Percentiles rank a stretch among this genome's conserved stretches.
Evolutionary conservation across 169 alveolate genomes (phyloP).

Genomic region (Plasmodium gonderi): DNA sequence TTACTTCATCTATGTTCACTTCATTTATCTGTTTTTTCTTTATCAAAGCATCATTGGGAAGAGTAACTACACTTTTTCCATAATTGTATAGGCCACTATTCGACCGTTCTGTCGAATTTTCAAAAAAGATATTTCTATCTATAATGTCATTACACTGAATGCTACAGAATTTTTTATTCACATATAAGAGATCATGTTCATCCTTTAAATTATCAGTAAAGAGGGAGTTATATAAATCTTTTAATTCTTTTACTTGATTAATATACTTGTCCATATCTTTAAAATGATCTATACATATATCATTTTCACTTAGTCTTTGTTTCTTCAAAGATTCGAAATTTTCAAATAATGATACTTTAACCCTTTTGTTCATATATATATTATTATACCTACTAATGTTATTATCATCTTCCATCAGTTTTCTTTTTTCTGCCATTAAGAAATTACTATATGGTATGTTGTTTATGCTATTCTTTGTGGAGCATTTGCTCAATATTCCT

Average conservation of each 20-base stretch:
- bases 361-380: slow-evolving; percentile 5
- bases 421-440: background rate
- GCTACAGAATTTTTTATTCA: slow-evolving; percentile 52
- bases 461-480: slow-evolving; percentile 9
- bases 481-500: background rate
- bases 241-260: slow-evolving; percentile 39
- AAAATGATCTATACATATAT: slow-evolving; percentile 73
- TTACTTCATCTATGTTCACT: no score
- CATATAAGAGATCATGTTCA: slow-evolving; percentile 43
- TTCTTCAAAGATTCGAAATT: slow-evolving; percentile 39
- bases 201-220: slow-evolving; percentile 30
- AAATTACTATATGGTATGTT: slow-evolving; percentile 46
- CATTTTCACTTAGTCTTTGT: slow-evolving; percentile 45
- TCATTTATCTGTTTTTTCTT: background rate
- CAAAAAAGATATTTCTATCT: slow-evolving; percentile 12
- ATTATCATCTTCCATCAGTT: background rate
- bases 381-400: background rate
- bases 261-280: slow-evolving; percentile 68
- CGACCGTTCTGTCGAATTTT: background rate
- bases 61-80: background rate
- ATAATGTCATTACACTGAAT: slow-evolving; percentile 15
- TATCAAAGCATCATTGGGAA: background rate
- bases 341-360: background rate
- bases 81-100: background rate
- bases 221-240: slow-evolving; percentile 29